Evolutionary conservation across 2,329 filamentous ascomycete species (phyloP), one percentile per base, ranked within the genome.

Genomic region (Fusarium nelsonii): DNA sequence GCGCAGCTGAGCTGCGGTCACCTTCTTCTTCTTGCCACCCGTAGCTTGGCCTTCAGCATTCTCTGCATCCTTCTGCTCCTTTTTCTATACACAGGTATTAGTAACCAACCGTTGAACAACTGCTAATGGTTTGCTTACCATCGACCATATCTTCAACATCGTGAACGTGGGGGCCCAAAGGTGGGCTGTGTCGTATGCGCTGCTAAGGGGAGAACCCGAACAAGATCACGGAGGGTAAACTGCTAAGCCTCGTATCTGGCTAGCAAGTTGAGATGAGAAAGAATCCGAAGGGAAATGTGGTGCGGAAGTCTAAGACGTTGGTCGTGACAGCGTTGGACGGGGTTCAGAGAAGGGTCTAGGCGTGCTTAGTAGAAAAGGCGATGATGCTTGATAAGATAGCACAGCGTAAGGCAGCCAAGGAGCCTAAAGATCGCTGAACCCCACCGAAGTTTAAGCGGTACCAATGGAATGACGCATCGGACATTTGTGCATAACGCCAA

Each of bases 141-240:
- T 97, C 76, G 94, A 97, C 96, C 95, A 98, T 85, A 98, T 97
- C 85, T 98, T 98, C 86, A 97, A 87, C 96, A 98, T 98, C 78
- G 84, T 94, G 49, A 43, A 61, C 56, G 70, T 61, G 66, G 67
- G 69, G 68, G 63, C 63, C 69, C 56, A 58, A 60, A 63, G 59
- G 65, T 71, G 69, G 73, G 69, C 59, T 74, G 57, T 65, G 46
- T 65, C 37, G 60, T 58, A 46, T 63, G 58, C 55, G 60, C 49
- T 64, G 37, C 43, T 33, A 39, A 36, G 45, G 50, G 37, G 34
- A 52, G 33, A 40, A 18, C 37, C 20, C 39, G 16, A n/a, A 59
- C 36, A 28, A 32, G 23, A 36, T 9, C 26, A 34, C 8, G 23
- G 11, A 30, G 28, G 20, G 8, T 18, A 34, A 18, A 41, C n/a